Percentiles rank a stretch among this genome's conserved stretches.
Evolutionary conservation across 805 yeast genomes (phyloP).

Genomic region (Ogataea ramenticola): DNA sequence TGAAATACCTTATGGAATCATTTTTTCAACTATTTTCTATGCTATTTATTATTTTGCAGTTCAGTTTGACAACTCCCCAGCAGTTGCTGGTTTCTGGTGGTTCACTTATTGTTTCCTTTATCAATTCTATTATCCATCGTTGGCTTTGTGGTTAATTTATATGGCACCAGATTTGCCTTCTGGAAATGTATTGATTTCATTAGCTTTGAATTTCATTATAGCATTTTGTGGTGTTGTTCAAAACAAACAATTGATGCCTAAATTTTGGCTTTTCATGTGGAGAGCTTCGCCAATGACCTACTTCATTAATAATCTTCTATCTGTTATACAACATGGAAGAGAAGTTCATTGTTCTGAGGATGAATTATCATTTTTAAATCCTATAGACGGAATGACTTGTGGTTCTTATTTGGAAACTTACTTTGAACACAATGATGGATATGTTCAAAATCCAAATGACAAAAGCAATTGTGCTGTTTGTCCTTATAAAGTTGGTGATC

Average conservation of each 20-base stretch:
- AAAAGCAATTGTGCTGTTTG: constrained; percentile 45
- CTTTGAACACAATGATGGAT: constrained; percentile 43
- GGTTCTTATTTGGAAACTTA: constrained; percentile 36
- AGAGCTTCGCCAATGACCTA: constrained; percentile 68
- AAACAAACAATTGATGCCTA: constrained; percentile 54
- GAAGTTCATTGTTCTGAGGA: constrained; percentile 38
- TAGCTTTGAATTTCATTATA: constrained; percentile 49
- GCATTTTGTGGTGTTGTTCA: constrained; percentile 68
- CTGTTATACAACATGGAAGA: constrained; percentile 41
- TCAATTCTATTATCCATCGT: constrained; percentile 37
- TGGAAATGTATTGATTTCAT: constrained; percentile 52
- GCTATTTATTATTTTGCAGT: constrained; percentile 31
- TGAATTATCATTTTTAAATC: constrained; percentile 46
- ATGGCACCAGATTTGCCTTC: constrained; percentile 61
- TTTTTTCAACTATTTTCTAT: constrained; percentile 41
- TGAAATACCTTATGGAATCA: constrained; percentile 55
- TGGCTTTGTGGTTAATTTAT: constrained; percentile 49
- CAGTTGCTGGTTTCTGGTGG: constrained; percentile 43
- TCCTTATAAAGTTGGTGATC: constrained; percentile 36
- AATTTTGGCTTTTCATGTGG: constrained; percentile 84
- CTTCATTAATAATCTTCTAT: constrained; percentile 47
- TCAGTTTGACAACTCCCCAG: constrained; percentile 26
- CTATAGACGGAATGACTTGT: constrained; percentile 62
- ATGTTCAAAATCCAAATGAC: constrained; percentile 45
- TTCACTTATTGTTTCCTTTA: constrained; percentile 29